phyloP scores from a whole-genome alignment of 352 stramenopile genomes.

The Phytopythium sindhum region DNA sequence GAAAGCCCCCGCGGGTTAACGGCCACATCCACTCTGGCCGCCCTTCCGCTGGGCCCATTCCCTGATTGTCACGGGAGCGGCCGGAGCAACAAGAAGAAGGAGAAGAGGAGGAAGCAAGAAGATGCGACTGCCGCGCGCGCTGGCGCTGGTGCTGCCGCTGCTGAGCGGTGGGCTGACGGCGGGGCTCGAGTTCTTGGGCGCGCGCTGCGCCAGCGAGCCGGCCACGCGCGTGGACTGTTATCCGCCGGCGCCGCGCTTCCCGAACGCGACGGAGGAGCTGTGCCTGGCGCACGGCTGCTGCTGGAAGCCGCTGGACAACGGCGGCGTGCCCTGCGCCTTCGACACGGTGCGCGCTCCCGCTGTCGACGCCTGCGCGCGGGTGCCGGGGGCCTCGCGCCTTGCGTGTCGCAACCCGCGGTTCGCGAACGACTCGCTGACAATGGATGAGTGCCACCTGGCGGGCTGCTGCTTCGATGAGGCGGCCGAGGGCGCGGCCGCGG shows the following conservation, averaged over 20 bases:
- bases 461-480: constrained; percentile 77
- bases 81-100: neutral
- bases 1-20: neutral
- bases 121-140: neutral
- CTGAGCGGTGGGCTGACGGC: neutral
- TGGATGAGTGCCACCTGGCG: constrained; percentile 32
- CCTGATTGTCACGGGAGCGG: neutral
- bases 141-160: constrained; percentile 8
- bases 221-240: constrained; percentile 67
- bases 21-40: too few relatives aligned
- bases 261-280: constrained; percentile 66
- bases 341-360: constrained; percentile 20
- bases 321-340: constrained; percentile 64
- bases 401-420: constrained; percentile 79
- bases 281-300: constrained; percentile 84
- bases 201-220: constrained; percentile 25
- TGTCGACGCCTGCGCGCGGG: constrained; percentile 21
- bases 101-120: neutral
- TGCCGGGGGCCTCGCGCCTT: constrained; percentile 43
- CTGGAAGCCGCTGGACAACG: constrained; percentile 65
- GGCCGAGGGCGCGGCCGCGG: constrained; percentile 7
- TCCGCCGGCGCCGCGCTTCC: constrained; percentile 51
- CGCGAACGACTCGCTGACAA: constrained; percentile 16
- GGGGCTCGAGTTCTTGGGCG: constrained; percentile 16
- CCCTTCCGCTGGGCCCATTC: neutral